phyloP scores from a whole-genome alignment of 2,329 filamentous ascomycete genomes.

The Aphanoascus verrucosus region DNA sequence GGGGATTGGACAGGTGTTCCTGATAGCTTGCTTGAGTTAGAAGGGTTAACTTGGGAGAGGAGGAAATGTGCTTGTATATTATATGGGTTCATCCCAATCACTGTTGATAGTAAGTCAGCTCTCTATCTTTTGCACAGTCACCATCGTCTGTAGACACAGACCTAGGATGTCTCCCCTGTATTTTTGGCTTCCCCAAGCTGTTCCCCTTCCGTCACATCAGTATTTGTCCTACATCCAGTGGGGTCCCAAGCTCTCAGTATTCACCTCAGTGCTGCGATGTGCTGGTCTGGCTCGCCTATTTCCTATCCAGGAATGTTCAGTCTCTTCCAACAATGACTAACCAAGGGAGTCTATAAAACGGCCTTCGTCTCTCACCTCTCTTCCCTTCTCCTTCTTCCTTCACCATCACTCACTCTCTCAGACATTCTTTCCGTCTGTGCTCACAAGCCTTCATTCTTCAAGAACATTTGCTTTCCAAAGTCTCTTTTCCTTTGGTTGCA shows the following conservation, averaged over 20 bases:
- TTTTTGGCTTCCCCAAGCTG: not conserved
- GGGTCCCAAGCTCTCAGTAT: not conserved
- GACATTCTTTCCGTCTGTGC: not conserved
- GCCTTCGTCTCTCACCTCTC: not conserved
- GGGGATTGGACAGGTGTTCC: too few relatives aligned
- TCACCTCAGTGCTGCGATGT: not conserved
- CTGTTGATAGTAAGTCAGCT: not conserved
- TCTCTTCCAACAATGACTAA: not conserved
- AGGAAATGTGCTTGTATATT: too few relatives aligned
- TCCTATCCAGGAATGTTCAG: not conserved
- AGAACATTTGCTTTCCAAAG: not conserved
- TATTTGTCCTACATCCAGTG: too few relatives aligned
- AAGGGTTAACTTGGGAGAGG: too few relatives aligned
- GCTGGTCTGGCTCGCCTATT: not conserved
- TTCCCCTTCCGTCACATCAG: not conserved
- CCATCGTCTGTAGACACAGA: not conserved
- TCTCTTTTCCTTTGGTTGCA: not conserved
- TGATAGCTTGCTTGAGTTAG: too few relatives aligned
- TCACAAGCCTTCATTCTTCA: not conserved
- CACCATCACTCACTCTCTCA: not conserved
- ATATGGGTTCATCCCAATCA: too few relatives aligned
- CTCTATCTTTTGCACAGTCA: not conserved
- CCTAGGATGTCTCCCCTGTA: not conserved
- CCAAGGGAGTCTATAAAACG: conserved; percentile 1
- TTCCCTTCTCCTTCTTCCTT: not conserved